Conservation (phyloP, 495 filamentous ascomycete genomes). For the Trichoderma reesei region DNA sequence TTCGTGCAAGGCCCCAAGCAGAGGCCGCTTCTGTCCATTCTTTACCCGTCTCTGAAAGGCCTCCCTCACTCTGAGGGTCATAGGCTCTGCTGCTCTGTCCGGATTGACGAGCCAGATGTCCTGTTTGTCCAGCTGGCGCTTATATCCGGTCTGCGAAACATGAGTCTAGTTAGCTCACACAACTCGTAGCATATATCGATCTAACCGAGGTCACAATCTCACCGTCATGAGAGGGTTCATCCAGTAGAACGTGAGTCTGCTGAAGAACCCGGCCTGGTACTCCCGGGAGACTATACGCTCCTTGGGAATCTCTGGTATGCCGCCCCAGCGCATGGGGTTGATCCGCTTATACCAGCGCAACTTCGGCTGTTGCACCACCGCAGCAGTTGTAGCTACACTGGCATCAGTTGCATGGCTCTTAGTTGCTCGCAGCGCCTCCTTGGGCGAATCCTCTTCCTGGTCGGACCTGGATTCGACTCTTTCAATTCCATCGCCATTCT, state of each 20-base stretch:
- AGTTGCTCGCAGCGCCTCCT: slow-evolving; percentile 24
- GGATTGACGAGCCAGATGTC: slow-evolving; percentile 89
- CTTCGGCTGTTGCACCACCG: slow-evolving; percentile 24
- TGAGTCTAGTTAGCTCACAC: slow-evolving; percentile 6
- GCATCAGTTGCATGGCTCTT: slow-evolving; percentile 36
- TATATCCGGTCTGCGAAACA: slow-evolving; percentile 55
- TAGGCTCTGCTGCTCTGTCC: slow-evolving; percentile 53
- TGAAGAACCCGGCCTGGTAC: slow-evolving; percentile 50
- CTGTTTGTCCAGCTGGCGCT: slow-evolving; percentile 68
- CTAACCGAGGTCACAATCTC: slow-evolving; percentile 19
- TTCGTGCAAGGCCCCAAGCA: slow-evolving; percentile 76
- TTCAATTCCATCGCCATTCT: slow-evolving; percentile 11
- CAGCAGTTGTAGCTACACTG: slow-evolving; percentile 28
- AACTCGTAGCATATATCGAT: not conserved
- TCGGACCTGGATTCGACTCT: not conserved
- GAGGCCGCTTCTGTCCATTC: slow-evolving; percentile 60
- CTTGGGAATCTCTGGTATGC: slow-evolving; percentile 49
- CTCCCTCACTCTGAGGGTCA: slow-evolving; percentile 53
- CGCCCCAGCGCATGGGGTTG: slow-evolving; percentile 55
- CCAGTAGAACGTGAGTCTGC: slow-evolving; percentile 55
- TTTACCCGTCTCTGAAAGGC: slow-evolving; percentile 58
- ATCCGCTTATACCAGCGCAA: slow-evolving; percentile 50
- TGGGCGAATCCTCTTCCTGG: not conserved
- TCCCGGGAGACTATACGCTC: slow-evolving; percentile 45
- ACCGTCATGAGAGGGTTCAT: slow-evolving; percentile 59